Base-by-base conservation (phyloP, 108 stramenopile species). In the Epipyxis sp. region DNA sequence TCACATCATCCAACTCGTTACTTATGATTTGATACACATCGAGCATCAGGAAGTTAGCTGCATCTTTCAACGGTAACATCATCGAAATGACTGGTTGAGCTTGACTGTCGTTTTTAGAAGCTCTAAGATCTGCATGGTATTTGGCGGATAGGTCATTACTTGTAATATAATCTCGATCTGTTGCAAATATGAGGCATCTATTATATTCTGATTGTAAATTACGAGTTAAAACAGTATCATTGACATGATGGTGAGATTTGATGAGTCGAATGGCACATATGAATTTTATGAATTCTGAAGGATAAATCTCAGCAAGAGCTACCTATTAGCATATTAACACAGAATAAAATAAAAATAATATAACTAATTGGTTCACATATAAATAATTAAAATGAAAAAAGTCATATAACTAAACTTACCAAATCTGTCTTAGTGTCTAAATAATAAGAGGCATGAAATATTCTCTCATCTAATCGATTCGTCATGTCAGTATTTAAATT, bases 21-120 rank as follows among this genome's bases (percentile, higher is more conserved):
- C 13, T 43, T 13, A 74, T 42, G 25, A 43, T 10, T 6, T 6
- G 6, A 37, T 65, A 65, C 30, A 65, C 61, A 37, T 65, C 35
- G n/a, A n/a, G n/a, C n/a, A n/a, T n/a, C n/a, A n/a, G n/a, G n/a
- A n/a, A n/a, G n/a, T n/a, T n/a, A 29, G 61, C 20, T 37, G 61
- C 6, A 10, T 37, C 30, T 65, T 65, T 65, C 25, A 65, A 65
- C 25, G 61, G 61, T 37, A 65, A 29, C 61, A 29, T 32, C 61
- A 65, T 13, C 3, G 61, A 65, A 10, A 32, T 65, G 3, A 65
- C 35, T 6, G 61, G 61, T 37, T 65, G 61, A 35, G 20, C 61
- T 3, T 29, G 34, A 6, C 25, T 6, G 61, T 37, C 61, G 61
- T 10, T 25, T 3, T 10, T 6, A 37, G 6, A 65, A 65, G 34